Evolutionary conservation across 306 rosid species (phyloP), one percentile per base, ranked within the genome.

Genomic region (Casuarina glauca): DNA sequence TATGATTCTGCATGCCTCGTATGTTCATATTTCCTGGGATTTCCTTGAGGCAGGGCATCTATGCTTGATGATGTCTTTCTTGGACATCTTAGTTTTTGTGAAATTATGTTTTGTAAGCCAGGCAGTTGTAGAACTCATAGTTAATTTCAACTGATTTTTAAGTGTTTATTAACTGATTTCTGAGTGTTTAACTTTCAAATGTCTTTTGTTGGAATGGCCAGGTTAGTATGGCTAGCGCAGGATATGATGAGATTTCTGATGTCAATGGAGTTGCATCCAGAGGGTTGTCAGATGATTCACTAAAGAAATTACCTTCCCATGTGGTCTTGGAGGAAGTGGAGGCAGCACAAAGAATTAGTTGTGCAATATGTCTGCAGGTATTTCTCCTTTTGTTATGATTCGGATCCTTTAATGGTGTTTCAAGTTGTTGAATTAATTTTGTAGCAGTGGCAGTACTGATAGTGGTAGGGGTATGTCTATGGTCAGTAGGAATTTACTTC

Each of bases 351-450:
- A 73, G 74, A 77, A 67, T 84, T 80, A 82, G 83, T 61, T 92
- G 97, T 76, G 54, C 91, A 11, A 89, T 90, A 87, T 92, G 96
- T 81, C 82, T 92, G 84, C 97, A 92, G 96, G 97, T 92, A 62
- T 74, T 61, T 60, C 76, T 70, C 61, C 69, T 76, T 64, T 46
- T 32, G 69, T 35, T 10, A 48, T 77, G 70, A 62, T 71, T 44
- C 43, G 41, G 50, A 78, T 78, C 60, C 36, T 38, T 41, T 17
- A 13, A 32, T 64, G 48, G 11, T 38, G 46, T 51, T 49, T 6
- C 62, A 4, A 58, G 10, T 42, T 69, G 32, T 26, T 26, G 32
- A 26, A 26, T 26, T 26, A 26, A 26, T 26, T 26, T 26, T 26
- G 32, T 26, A 26, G 32, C 32, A 26, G n/a, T 61, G 13, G 43